Base-by-base conservation (phyloP, 2,329 filamentous ascomycete genomes). In the Penicillium sp. region DNA sequence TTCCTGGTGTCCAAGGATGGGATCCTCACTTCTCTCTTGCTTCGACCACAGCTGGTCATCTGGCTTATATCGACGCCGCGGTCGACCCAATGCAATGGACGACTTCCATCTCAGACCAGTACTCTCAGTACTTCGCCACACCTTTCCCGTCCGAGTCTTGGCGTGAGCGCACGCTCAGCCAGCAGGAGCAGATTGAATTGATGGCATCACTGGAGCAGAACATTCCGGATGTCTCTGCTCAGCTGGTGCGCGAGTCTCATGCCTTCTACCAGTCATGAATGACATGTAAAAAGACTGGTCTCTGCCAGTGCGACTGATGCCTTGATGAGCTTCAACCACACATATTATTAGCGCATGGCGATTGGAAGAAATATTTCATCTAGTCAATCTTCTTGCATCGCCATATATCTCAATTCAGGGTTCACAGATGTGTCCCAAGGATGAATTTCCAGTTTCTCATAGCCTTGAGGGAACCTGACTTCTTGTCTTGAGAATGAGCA, bases 111-210 rank as follows among this genome's bases (percentile, higher is more conserved):
- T 74, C 72, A 8, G 74, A 76, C 43, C 75, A 77, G 48, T 77
- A 77, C 53, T 77, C 74, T 16, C 74, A 76, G 42, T 77, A 77
- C 55, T 73, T 75, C 58, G 73, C 75, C 41, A 74, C 77, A 42
- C 71, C 74, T 10, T 75, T 74, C 51, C 74, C 73, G 28, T 67
- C 74, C 54, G 70, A 77, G 65, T 64, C 74, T 57, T 69, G 81
- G 82, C 66, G 81, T 79, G 53, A 84, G 84, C 63, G 90, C 81
- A 79, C 79, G 53, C 76, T 95, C 29, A 92, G 85, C 53, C 87
- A 91, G 58, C 83, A 90, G 65, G 89, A 95, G 71, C 90, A 94
- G 71, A 74, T 86, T 57, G 89, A 95, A 74, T 76, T 95, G 34
- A 90, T 95, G 87, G 84, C 86, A 50, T 85, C 85, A 45, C 79